Conservation (phyloP, 2,329 filamentous ascomycete genomes). For the Penicillium decumbens region DNA sequence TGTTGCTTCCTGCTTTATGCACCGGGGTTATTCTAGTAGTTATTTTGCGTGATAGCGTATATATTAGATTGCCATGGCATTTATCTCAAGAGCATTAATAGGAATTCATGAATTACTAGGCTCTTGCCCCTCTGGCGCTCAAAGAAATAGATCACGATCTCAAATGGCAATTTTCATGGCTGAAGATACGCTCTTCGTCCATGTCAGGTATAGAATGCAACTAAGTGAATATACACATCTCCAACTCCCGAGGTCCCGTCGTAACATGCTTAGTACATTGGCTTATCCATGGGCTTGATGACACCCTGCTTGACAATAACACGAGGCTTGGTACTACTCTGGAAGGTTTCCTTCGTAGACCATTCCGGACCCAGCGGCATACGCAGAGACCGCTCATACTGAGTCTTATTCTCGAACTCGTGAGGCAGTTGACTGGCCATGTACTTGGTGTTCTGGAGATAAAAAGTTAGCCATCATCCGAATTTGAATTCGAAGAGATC, state of each 20-base stretch:
- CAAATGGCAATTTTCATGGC: constrained; percentile 7
- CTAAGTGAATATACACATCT: constrained; percentile 6
- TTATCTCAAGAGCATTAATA: neutral
- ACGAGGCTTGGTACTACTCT: constrained; percentile 81
- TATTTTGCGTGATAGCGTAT: constrained; percentile 1
- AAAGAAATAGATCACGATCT: neutral
- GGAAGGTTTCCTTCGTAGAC: constrained; percentile 93
- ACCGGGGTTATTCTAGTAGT: neutral
- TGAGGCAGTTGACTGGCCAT: constrained; percentile 79
- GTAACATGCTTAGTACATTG: constrained; percentile 46
- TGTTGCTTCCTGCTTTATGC: neutral
- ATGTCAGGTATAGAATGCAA: neutral
- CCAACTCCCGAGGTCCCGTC: constrained; percentile 2
- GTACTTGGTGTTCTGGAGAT: constrained; percentile 70
- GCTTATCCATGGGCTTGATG: constrained; percentile 81
- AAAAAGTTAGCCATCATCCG: constrained; percentile 10
- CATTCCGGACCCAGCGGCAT: constrained; percentile 90
- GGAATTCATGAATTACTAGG: neutral
- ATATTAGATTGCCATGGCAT: constrained; percentile 2
- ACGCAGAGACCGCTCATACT: constrained; percentile 85
- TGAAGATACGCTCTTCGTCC: neutral
- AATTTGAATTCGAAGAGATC: constrained; percentile 9
- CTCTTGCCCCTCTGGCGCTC: neutral
- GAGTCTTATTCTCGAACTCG: constrained; percentile 77
- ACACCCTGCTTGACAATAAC: constrained; percentile 87